These are phyloP conservation scores for Camptophora hylomeconis DNA, from an alignment of 2,329 filamentous ascomycete genomes.

Conservation along the genomic window DNA sequence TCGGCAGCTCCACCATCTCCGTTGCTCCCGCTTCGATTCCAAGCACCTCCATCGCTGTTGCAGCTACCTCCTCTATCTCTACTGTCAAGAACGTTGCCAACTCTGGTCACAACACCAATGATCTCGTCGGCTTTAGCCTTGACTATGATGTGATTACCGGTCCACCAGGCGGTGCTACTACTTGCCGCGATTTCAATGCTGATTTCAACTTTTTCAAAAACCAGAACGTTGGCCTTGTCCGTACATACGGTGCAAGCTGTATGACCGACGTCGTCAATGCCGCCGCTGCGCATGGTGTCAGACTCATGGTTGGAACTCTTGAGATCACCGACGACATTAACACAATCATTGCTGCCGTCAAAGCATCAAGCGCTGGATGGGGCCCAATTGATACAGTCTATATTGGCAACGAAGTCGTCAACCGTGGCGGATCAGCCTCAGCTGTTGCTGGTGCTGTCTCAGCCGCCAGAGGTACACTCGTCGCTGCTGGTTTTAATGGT, in stretches of 20 bases:
- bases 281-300: conserved; percentile 50
- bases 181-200: too few relatives aligned
- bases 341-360: conserved; percentile 47
- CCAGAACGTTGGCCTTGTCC: conserved; percentile 47
- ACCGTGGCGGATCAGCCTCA: conserved; percentile 41
- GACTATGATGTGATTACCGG: too few relatives aligned
- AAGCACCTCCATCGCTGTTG: too few relatives aligned
- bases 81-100: too few relatives aligned
- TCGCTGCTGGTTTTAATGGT: conserved; percentile 52
- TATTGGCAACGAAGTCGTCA: conserved; percentile 72
- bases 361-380: conserved; percentile 58
- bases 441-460: conserved; percentile 47
- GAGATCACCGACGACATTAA: conserved; percentile 49
- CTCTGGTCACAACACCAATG: too few relatives aligned
- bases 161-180: too few relatives aligned
- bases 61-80: too few relatives aligned
- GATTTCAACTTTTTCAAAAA: conserved; percentile 49
- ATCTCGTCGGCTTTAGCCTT: too few relatives aligned
- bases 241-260: conserved; percentile 72
- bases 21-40: too few relatives aligned
- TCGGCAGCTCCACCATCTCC: too few relatives aligned
- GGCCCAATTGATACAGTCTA: conserved; percentile 54
- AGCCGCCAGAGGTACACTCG: conserved; percentile 45
- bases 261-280: conserved; percentile 49
- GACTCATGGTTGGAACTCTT: conserved; percentile 64